A percentile compares a stretch with the other conserved stretches of the same genome.
These are phyloP conservation scores for Royoungia palumana DNA, from an alignment of 768 basidiomycete genomes.

Conservation along the genomic window DNA sequence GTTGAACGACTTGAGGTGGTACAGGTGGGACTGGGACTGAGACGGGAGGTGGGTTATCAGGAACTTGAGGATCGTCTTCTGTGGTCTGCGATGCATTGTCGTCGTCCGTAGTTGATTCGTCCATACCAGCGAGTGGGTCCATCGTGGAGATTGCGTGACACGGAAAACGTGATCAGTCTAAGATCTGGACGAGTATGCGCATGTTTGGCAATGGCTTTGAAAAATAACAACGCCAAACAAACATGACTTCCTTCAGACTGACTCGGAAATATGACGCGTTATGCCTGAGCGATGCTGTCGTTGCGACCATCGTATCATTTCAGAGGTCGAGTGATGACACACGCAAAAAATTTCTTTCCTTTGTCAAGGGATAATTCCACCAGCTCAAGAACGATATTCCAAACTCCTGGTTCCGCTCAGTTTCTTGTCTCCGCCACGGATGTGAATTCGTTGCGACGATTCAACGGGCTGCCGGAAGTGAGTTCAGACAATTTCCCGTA, in stretches of 20 bases:
- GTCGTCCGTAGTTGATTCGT: slow-evolving; percentile 50
- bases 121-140: slow-evolving; percentile 26
- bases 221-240: slow-evolving; percentile 25
- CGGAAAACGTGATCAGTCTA: background rate
- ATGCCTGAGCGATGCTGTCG: slow-evolving; percentile 12
- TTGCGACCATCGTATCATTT: background rate
- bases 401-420: slow-evolving; percentile 24
- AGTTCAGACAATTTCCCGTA: slow-evolving; percentile 6
- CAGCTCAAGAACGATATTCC: slow-evolving; percentile 19
- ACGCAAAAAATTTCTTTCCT: background rate
- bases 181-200: slow-evolving; percentile 17
- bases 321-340: background rate
- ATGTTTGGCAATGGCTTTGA: slow-evolving; percentile 24
- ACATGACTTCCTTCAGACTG: background rate
- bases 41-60: slow-evolving; percentile 50
- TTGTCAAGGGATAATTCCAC: slow-evolving; percentile 12
- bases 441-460: slow-evolving; percentile 15
- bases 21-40: slow-evolving; percentile 35
- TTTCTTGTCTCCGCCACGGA: slow-evolving; percentile 25
- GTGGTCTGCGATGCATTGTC: slow-evolving; percentile 80
- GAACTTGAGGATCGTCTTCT: slow-evolving; percentile 79
- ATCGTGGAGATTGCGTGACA: slow-evolving; percentile 1
- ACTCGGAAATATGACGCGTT: no score
- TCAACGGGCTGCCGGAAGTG: slow-evolving; percentile 27
- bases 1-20: slow-evolving; percentile 32